Evolutionary conservation across 1,284 basidiomycete species (phyloP).

Genomic region (Phenoliferia sp.): DNA sequence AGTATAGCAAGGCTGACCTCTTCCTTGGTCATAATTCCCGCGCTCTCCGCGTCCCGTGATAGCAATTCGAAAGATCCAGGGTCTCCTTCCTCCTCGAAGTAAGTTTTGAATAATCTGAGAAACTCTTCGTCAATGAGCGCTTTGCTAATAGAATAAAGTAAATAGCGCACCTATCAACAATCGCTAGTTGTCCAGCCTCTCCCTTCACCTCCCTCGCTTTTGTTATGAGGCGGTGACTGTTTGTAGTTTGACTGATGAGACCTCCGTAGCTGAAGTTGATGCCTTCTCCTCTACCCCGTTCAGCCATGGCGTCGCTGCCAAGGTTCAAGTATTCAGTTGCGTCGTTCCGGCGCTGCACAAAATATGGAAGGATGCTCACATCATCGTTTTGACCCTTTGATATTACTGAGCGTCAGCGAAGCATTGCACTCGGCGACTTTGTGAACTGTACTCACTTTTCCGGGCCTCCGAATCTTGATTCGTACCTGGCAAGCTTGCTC

Average conservation of each 20-base stretch:
- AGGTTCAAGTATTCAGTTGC: background rate
- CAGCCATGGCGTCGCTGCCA: slow-evolving; percentile 27
- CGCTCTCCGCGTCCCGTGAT: slow-evolving; percentile 56
- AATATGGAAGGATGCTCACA: background rate
- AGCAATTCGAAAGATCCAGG: slow-evolving; percentile 48
- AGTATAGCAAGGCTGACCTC: slow-evolving; percentile 47
- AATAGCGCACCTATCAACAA: slow-evolving; percentile 45
- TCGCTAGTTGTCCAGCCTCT: slow-evolving; percentile 55
- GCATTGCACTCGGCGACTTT: slow-evolving; percentile 27
- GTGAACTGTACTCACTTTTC: slow-evolving; percentile 47
- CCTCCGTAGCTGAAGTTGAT: slow-evolving; percentile 60
- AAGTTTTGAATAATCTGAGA: slow-evolving; percentile 57
- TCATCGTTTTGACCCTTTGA: slow-evolving; percentile 38
- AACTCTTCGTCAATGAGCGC: no score
- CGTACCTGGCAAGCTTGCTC: slow-evolving; percentile 52
- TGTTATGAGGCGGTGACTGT: slow-evolving; percentile 65
- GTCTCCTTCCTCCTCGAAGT: slow-evolving; percentile 61
- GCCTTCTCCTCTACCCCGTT: slow-evolving; percentile 57
- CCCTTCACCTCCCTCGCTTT: slow-evolving; percentile 67
- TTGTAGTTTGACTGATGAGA: slow-evolving; percentile 58
- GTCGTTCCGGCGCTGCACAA: background rate
- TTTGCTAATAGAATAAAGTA: background rate
- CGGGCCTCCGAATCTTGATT: slow-evolving; percentile 53
- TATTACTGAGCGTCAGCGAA: background rate
- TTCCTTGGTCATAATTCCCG: slow-evolving; percentile 57